A percentile compares a stretch with the other conserved stretches of the same genome.
phyloP scores from a whole-genome alignment of 1,284 basidiomycete species.

The Cryptococcus sp. region DNA sequence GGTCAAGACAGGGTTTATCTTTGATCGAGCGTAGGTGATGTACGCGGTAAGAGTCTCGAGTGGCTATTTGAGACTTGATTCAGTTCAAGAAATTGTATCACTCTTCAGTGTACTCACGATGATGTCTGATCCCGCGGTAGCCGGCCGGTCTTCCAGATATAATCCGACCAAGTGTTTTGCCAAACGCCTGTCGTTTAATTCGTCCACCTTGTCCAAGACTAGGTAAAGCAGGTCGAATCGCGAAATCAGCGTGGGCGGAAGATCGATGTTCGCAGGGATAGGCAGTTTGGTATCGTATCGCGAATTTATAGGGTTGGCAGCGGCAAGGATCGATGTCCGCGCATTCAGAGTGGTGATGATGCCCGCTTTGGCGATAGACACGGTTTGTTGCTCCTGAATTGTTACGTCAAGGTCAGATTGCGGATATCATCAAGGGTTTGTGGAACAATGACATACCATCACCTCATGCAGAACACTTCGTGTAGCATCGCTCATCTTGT shows the following conservation, averaged over 20 bases:
- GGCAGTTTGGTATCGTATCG: slow-evolving; percentile 90
- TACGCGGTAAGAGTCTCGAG: slow-evolving; percentile 88
- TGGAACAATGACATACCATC: slow-evolving; percentile 66
- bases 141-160: slow-evolving; percentile 88
- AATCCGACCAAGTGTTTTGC: slow-evolving; percentile 91
- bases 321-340: slow-evolving; percentile 92
- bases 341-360: slow-evolving; percentile 99
- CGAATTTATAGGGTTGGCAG: slow-evolving; percentile 94
- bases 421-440: background rate
- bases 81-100: background rate
- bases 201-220: slow-evolving; percentile 92
- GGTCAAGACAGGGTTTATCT: slow-evolving; percentile 84
- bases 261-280: slow-evolving; percentile 80
- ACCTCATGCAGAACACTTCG: slow-evolving; percentile 98
- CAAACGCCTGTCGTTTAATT: slow-evolving; percentile 80
- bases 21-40: slow-evolving; percentile 89
- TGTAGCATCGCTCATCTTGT: slow-evolving; percentile 98
- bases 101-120: slow-evolving; percentile 61
- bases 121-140: slow-evolving; percentile 68
- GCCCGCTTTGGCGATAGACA: slow-evolving; percentile 98
- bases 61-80: slow-evolving; percentile 59
- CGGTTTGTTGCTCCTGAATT: slow-evolving; percentile 94
- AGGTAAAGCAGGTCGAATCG: slow-evolving; percentile 98
- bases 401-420: slow-evolving; percentile 1
- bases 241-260: slow-evolving; percentile 96